Evolutionary conservation across 441 rosid genomes (phyloP), one percentile per base, ranked within the genome.

Genomic region (Erodium moschatum): DNA sequence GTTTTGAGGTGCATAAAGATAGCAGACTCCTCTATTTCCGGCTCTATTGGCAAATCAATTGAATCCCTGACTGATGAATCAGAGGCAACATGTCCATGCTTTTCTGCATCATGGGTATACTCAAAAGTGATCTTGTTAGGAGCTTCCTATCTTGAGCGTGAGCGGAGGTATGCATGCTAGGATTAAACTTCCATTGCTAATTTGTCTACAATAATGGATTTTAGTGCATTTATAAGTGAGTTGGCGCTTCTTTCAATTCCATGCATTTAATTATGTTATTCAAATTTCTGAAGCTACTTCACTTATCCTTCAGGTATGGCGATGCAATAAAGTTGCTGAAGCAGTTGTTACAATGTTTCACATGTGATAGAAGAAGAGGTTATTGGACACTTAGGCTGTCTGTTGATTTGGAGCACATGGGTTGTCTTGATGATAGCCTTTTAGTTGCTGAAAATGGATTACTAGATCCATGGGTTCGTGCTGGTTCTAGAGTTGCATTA

Each of bases 311-410:
- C 81, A 93, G 98, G 81, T 88, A 89, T 76, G 79, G 69, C 38
- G 86, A 85, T 46, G 91, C 97, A 7, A 70, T 83, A 72, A 64
- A 67, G 75, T 81, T 86, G 64, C 82, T 89, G 80, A 87, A 82
- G 76, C 78, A 73, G 66, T 72, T 91, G 79, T 93, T 93, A 46
- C 70, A 65, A 78, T 77, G 78, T 73, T 91, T 89, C 69, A 68
- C 69, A 29, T 85, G 79, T 79, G 97, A 91, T 72, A 76, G 85
- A 75, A 86, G 97, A 83, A 88, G 95, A 84, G 98, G 98, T 74
- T 84, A 82, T 76, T 93, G 98, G 98, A 90, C 88, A 52, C 83
- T 93, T 10, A 84, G 98, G 74, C 80, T 93, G 80, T 89, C 97
- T 18, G 78, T 88, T 72, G 90, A 93, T 81, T 82, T 93, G 77